Evolutionary conservation across 78 protist genomes (phyloP), one percentile per base, ranked within the genome.

Genomic region (Trichosphaerium sp.): DNA sequence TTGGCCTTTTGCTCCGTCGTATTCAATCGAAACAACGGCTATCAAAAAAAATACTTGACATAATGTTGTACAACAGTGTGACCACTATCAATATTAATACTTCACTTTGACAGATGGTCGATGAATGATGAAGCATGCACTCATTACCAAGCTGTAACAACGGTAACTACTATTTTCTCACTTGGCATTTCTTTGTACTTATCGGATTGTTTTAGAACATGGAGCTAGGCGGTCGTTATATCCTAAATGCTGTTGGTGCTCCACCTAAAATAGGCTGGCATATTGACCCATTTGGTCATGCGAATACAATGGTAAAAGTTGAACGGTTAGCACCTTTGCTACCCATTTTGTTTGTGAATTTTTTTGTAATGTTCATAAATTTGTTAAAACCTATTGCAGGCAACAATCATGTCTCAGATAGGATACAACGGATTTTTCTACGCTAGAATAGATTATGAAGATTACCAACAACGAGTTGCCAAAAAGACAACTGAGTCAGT

Each of bases 61-160:
- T n/a, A n/a, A n/a, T n/a, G n/a, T n/a, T n/a, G n/a, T n/a, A n/a
- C n/a, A n/a, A n/a, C n/a, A n/a, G n/a, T n/a, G n/a, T n/a, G n/a
- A n/a, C n/a, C n/a, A n/a, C n/a, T n/a, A n/a, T n/a, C n/a, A n/a
- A n/a, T n/a, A n/a, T n/a, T n/a, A n/a, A n/a, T n/a, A n/a, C n/a
- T n/a, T n/a, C n/a, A n/a, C n/a, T n/a, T n/a, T n/a, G n/a, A n/a
- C n/a, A n/a, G n/a, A 1, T 83, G 85, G 83, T 82, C 84, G 52
- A 90, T 90, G 95, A 82, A 82, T 68, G 95, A 90, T 70, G 95
- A 90, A 56, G 95, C 95, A 5, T n/a, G 86, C 4, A 75, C 91
- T 31, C 76, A 75, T 88, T 89, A 74, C 52, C 78, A 58, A 7
- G 74, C 61, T 34, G 74, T 70, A 3, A 84, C 51, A n/a, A n/a